A percentile compares a stretch with the other conserved stretches of the same genome.
Conservation (phyloP, 108 stramenopile genomes). For the Parmales sp. region DNA sequence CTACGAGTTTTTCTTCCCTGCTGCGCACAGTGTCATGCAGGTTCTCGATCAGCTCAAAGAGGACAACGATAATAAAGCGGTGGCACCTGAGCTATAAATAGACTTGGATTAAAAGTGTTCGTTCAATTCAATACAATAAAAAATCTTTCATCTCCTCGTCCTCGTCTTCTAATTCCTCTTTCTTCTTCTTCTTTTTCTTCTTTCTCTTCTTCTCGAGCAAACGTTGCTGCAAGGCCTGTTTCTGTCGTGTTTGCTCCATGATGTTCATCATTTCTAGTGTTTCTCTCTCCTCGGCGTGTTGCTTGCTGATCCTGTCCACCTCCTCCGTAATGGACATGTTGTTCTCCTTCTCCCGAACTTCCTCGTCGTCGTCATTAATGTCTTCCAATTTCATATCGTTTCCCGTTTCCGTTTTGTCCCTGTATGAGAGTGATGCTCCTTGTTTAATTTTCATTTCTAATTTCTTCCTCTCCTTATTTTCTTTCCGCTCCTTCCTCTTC, state of each 20-base stretch:
- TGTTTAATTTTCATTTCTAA: neutral
- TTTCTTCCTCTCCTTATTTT: conserved; percentile 2
- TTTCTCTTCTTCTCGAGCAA: neutral
- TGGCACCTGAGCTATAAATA: too few relatives aligned
- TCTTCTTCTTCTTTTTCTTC: neutral
- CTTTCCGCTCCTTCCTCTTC: neutral
- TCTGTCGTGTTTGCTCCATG: conserved; percentile 1
- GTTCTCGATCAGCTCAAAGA: too few relatives aligned
- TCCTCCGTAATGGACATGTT: neutral
- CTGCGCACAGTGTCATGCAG: too few relatives aligned
- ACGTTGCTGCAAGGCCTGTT: neutral
- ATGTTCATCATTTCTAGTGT: neutral
- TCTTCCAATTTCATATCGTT: neutral
- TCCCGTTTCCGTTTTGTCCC: neutral
- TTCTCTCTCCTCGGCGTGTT: neutral
- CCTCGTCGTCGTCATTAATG: neutral
- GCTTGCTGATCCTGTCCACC: too few relatives aligned
- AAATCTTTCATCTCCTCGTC: too few relatives aligned
- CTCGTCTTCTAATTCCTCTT: too few relatives aligned
- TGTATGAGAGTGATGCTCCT: neutral
- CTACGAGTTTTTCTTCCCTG: too few relatives aligned
- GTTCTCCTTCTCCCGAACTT: neutral
- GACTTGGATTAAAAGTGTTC: too few relatives aligned
- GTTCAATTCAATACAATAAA: too few relatives aligned
- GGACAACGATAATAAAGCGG: too few relatives aligned